These are phyloP conservation scores for Diplocarpon rosae DNA, from an alignment of 2,329 filamentous ascomycete species.

Conservation along the genomic window DNA sequence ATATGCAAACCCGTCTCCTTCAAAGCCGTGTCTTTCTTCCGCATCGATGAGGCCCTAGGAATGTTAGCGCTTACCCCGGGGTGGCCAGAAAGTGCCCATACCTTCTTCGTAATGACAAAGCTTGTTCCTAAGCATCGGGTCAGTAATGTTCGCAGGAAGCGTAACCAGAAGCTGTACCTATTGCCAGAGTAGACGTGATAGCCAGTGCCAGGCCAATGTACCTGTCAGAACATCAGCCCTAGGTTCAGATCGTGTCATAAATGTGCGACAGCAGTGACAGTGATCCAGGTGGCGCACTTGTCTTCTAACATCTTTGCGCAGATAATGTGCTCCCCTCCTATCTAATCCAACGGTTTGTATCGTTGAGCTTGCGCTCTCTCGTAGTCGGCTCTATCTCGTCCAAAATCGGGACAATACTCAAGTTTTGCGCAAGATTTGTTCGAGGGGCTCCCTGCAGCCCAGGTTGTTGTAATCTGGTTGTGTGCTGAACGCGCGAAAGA, in stretches of 20 bases:
- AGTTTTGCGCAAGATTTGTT: not conserved
- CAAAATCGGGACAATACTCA: constrained; percentile 3
- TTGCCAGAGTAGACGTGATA: constrained; percentile 64
- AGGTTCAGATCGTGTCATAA: not conserved
- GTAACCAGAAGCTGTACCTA: constrained; percentile 44
- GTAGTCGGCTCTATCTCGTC: constrained; percentile 4
- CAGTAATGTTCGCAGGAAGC: constrained; percentile 6
- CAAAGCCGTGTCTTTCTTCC: constrained; percentile 85
- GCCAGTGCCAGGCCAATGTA: constrained; percentile 68
- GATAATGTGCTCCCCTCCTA: constrained; percentile 13
- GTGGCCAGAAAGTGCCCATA: constrained; percentile 31
- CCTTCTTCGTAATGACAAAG: constrained; percentile 99
- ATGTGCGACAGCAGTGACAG: constrained; percentile 1
- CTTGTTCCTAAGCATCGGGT: constrained; percentile 57
- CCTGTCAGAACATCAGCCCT: constrained; percentile 34
- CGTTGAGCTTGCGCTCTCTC: constrained; percentile 21
- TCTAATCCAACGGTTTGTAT: constrained; percentile 15
- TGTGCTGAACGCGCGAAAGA: constrained; percentile 10
- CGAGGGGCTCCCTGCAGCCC: constrained; percentile 5
- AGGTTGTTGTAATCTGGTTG: constrained; percentile 4
- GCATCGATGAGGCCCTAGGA: constrained; percentile 77
- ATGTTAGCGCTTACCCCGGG: constrained; percentile 10
- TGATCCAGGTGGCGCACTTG: constrained; percentile 29
- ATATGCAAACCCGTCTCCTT: constrained; percentile 93
- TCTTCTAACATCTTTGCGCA: constrained; percentile 33